phyloP scores from a whole-genome alignment of 306 rosid species.

The Rosa lucieae region DNA sequence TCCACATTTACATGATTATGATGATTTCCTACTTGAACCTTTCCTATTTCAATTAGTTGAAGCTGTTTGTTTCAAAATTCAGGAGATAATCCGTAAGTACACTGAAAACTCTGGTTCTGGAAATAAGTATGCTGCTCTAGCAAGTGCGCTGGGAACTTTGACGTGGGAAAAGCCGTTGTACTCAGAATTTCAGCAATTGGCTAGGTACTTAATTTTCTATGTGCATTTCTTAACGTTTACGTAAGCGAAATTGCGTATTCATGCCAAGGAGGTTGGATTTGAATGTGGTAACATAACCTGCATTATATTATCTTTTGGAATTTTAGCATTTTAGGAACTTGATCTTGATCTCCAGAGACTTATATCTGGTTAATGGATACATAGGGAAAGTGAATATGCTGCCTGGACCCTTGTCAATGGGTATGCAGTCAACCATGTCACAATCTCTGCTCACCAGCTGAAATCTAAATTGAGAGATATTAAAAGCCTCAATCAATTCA shows the following conservation, averaged over 20 bases:
- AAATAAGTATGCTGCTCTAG: constrained; percentile 75
- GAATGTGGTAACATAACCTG: neutral
- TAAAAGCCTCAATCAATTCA: constrained; percentile 66
- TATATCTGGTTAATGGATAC: constrained; percentile 18
- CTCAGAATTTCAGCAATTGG: constrained; percentile 78
- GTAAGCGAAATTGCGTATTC: neutral
- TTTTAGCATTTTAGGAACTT: neutral
- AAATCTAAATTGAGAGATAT: constrained; percentile 68
- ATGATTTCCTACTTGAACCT: neutral
- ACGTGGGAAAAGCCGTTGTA: constrained; percentile 77
- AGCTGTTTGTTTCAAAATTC: constrained; percentile 20
- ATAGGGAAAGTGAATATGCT: constrained; percentile 95
- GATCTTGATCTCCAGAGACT: constrained; percentile 11
- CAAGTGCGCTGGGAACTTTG: constrained; percentile 75
- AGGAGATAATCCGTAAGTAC: constrained; percentile 79
- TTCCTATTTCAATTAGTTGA: constrained; percentile 3
- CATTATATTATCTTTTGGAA: neutral
- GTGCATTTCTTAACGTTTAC: constrained; percentile 8
- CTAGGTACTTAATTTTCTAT: constrained; percentile 48
- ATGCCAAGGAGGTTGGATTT: neutral
- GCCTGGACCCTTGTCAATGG: constrained; percentile 98
- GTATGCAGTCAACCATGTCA: constrained; percentile 83
- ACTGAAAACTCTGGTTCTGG: constrained; percentile 55
- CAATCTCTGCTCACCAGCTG: constrained; percentile 80
- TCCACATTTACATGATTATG: neutral